phyloP scores from a whole-genome alignment of 1,284 basidiomycete genomes.

The Inonotus hispidus region DNA sequence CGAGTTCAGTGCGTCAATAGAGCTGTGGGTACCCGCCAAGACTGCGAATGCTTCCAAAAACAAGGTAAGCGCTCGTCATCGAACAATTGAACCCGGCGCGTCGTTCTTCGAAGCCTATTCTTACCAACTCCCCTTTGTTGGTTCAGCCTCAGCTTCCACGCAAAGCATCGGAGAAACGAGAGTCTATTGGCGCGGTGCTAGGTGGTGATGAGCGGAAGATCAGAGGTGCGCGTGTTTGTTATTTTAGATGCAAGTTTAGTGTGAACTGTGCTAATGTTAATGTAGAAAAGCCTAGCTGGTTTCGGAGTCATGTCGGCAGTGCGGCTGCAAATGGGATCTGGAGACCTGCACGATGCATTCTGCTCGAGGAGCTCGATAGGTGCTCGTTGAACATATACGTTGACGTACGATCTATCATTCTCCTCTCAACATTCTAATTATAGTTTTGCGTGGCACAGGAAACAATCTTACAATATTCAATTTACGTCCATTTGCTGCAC shows the following conservation, averaged over 20 bases:
- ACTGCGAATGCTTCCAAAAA: slow-evolving; percentile 40
- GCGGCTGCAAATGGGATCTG: slow-evolving; percentile 52
- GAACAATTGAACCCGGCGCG: neutral
- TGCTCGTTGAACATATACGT: slow-evolving; percentile 68
- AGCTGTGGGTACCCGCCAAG: slow-evolving; percentile 58
- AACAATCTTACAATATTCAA: slow-evolving; percentile 62
- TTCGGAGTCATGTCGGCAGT: slow-evolving; percentile 46
- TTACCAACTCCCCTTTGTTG: neutral
- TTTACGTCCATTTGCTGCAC: slow-evolving; percentile 63
- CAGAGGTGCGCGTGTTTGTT: slow-evolving; percentile 43
- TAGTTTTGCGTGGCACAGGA: slow-evolving; percentile 39
- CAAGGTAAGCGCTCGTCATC: slow-evolving; percentile 42
- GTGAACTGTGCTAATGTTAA: neutral
- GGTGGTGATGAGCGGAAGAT: slow-evolving; percentile 43
- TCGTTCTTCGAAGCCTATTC: neutral
- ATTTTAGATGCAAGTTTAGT: neutral
- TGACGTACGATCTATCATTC: slow-evolving; percentile 39
- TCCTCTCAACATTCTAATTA: neutral
- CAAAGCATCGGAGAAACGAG: slow-evolving; percentile 54
- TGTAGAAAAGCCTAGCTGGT: slow-evolving; percentile 69
- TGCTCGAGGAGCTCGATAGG: slow-evolving; percentile 59
- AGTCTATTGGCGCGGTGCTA: slow-evolving; percentile 30
- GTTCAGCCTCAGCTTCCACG: slow-evolving; percentile 32
- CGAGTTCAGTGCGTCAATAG: slow-evolving; percentile 48
- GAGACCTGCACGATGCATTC: slow-evolving; percentile 63